Percentiles rank a stretch among this genome's conserved stretches.
These are phyloP conservation scores for Syzygium malaccense DNA, from an alignment of 441 rosid species.

Conservation along the genomic window DNA sequence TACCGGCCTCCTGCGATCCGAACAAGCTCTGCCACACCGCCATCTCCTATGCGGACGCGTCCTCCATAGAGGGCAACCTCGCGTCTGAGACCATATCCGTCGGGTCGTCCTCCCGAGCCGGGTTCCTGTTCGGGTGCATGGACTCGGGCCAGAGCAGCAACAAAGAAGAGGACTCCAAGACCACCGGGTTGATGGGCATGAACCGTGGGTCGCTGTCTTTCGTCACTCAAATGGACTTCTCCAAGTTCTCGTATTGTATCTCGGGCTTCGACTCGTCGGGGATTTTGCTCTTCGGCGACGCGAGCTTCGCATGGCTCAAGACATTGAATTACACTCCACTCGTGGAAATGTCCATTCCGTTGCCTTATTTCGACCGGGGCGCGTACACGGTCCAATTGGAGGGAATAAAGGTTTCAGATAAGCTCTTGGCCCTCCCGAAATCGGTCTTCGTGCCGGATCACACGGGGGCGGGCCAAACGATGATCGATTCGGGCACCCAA, in stretches of 20 bases:
- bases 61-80: constrained; percentile 49
- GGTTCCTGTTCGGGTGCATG: constrained; percentile 50
- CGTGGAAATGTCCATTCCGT: constrained; percentile 26
- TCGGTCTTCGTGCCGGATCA: constrained; percentile 43
- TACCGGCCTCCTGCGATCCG: constrained; percentile 46
- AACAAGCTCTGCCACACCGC: constrained; percentile 36
- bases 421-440: constrained; percentile 24
- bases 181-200: constrained; percentile 70
- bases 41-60: constrained; percentile 45
- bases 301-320: constrained; percentile 29
- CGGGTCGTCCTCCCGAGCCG: constrained; percentile 26
- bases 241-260: constrained; percentile 60
- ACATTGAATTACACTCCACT: constrained; percentile 41
- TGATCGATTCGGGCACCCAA: constrained; percentile 63
- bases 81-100: constrained; percentile 32
- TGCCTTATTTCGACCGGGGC: constrained; percentile 47
- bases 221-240: constrained; percentile 40
- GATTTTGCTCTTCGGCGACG: constrained; percentile 44
- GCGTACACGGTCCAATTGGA: constrained; percentile 50
- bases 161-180: constrained; percentile 52
- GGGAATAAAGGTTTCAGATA: constrained; percentile 41
- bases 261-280: constrained; percentile 51
- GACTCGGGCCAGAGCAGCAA: constrained; percentile 42
- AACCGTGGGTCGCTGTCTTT: constrained; percentile 57
- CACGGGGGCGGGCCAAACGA: constrained; percentile 66